Conservation (phyloP, 1,139 yeast genomes). For the Blastobotrys apis region DNA sequence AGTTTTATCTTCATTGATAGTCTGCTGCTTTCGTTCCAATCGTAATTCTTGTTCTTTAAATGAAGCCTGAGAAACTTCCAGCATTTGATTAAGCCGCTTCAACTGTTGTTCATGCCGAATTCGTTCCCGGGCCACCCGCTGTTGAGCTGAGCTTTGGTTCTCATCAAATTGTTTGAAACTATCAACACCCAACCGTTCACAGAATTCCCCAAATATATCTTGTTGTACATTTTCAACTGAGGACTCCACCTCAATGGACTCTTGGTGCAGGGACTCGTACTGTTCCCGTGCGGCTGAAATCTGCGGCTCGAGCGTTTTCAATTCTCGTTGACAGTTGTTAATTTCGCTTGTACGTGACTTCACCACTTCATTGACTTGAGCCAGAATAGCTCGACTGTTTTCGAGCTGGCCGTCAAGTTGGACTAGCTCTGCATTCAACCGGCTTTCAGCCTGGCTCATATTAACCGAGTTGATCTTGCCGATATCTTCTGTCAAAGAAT, state of each 20-base stretch:
- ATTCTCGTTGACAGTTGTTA: slow-evolving; percentile 41
- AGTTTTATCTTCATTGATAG: slow-evolving; percentile 1
- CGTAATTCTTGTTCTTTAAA: slow-evolving; percentile 11
- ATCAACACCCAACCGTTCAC: slow-evolving; percentile 48
- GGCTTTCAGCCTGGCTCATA: slow-evolving; percentile 46
- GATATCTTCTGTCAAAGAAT: slow-evolving; percentile 53
- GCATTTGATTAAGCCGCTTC: slow-evolving; percentile 11
- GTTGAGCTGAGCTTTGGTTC: slow-evolving; percentile 47
- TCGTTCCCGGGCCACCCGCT: slow-evolving; percentile 11
- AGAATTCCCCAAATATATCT: slow-evolving; percentile 51
- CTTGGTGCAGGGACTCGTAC: slow-evolving; percentile 20
- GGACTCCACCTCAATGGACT: slow-evolving; percentile 21
- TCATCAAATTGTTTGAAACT: slow-evolving; percentile 61
- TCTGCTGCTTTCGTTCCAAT: slow-evolving; percentile 1
- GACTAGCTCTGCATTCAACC: slow-evolving; percentile 18
- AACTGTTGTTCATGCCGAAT: slow-evolving; percentile 12
- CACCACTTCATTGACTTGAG: slow-evolving; percentile 48
- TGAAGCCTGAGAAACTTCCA: slow-evolving; percentile 1
- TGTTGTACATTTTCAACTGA: slow-evolving; percentile 25
- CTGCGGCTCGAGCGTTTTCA: slow-evolving; percentile 18
- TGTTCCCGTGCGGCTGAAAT: slow-evolving; percentile 14
- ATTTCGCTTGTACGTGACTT: slow-evolving; percentile 55
- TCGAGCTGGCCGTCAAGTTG: slow-evolving; percentile 53
- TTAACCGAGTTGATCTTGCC: slow-evolving; percentile 42
- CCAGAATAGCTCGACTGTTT: slow-evolving; percentile 47